Evolutionary conservation across 371 early-diverging fungal species (phyloP).

Genomic region (Rhizopus microsporus): DNA sequence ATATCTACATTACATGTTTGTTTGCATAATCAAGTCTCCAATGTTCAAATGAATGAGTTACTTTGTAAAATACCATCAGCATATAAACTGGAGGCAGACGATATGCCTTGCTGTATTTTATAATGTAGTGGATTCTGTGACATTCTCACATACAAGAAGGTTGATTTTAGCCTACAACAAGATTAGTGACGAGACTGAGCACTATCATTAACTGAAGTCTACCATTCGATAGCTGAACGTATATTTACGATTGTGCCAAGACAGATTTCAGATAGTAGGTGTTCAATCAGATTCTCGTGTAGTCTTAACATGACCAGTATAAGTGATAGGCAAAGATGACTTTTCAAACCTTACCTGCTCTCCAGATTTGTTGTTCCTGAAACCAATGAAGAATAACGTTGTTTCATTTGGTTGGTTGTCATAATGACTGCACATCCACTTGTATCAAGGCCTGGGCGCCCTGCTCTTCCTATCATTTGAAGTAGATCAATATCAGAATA

Average conservation of each 20-base stretch:
- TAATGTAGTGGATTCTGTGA: slow-evolving; percentile 66
- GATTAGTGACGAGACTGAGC: not conserved
- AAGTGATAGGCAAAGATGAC: not conserved
- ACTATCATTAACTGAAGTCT: not conserved
- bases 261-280: slow-evolving; percentile 83
- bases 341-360: slow-evolving; percentile 51
- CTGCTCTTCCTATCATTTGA: slow-evolving; percentile 96
- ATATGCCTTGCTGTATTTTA: slow-evolving; percentile 14
- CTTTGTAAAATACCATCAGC: slow-evolving; percentile 53
- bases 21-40: not conserved
- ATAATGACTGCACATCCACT: slow-evolving; percentile 78
- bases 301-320: slow-evolving; percentile 35
- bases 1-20: slow-evolving; percentile 38
- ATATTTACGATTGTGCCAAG: slow-evolving; percentile 64
- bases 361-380: slow-evolving; percentile 63
- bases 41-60: slow-evolving; percentile 11
- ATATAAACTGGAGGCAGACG: not conserved
- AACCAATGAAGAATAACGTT: slow-evolving; percentile 59
- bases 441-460: slow-evolving; percentile 85
- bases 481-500: slow-evolving; percentile 73
- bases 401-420: slow-evolving; percentile 57
- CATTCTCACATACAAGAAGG: slow-evolving; percentile 73
- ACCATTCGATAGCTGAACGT: slow-evolving; percentile 68
- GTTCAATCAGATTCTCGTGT: slow-evolving; percentile 76
- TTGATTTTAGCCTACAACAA: slow-evolving; percentile 63